These are phyloP conservation scores for Coemansia linderi DNA, from an alignment of 371 early-diverging fungal species.

Conservation along the genomic window DNA sequence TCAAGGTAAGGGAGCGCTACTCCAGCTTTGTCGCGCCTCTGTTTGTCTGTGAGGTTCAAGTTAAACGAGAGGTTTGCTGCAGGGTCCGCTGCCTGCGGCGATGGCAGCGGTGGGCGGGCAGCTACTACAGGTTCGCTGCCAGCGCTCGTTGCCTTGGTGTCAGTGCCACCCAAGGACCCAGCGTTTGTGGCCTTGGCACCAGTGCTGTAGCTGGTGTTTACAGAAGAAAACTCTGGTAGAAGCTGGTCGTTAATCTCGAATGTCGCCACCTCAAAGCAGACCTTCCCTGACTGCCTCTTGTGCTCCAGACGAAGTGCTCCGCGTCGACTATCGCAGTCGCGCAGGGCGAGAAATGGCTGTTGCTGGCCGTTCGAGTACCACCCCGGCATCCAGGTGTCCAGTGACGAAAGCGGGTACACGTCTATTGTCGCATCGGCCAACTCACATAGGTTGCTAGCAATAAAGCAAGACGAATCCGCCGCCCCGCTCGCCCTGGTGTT, in stretches of 20 bases:
- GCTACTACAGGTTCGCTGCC: not conserved
- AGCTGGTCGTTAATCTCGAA: conserved; percentile 31
- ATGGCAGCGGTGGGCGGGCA: not conserved
- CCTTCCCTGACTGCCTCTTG: conserved; percentile 44
- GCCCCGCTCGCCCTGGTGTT: not conserved
- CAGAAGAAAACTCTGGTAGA: conserved; percentile 18
- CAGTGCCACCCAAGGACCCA: not conserved
- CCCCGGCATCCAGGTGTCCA: conserved; percentile 49
- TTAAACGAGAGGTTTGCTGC: conserved; percentile 80
- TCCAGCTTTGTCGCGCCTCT: conserved; percentile 72
- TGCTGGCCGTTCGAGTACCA: conserved; percentile 46
- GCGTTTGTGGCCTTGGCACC: not conserved
- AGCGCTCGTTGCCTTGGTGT: not conserved
- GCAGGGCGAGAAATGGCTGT: conserved; percentile 23
- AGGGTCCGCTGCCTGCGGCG: conserved; percentile 55
- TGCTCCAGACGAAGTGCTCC: conserved; percentile 43
- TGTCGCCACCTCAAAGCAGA: conserved; percentile 32
- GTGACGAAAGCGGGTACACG: conserved; percentile 23
- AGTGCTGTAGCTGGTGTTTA: not conserved
- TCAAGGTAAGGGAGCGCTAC: conserved; percentile 80
- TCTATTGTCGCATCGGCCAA: conserved; percentile 44
- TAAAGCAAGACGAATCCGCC: not conserved
- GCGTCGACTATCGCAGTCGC: conserved; percentile 30
- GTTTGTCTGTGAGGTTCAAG: conserved; percentile 79
- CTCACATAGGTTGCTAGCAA: conserved; percentile 17